phyloP scores from a whole-genome alignment of 148 eudicot species.

The Cornus controversa region DNA sequence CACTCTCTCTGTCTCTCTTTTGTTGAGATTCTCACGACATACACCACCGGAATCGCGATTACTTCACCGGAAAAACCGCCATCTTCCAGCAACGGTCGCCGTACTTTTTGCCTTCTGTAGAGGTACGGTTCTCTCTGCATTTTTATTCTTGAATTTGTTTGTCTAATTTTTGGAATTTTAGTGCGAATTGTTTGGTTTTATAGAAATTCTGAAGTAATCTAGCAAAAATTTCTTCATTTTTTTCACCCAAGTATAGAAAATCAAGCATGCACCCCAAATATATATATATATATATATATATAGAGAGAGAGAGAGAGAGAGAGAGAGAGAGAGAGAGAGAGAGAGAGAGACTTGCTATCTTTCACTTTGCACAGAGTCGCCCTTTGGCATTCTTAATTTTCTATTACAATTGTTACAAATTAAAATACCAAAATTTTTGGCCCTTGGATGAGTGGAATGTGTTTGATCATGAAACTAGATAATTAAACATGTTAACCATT shows the following conservation, averaged over 20 bases:
- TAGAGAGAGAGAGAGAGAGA: no score
- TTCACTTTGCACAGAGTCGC: no score
- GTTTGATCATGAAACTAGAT: no score
- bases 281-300: no score
- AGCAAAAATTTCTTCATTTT: no score
- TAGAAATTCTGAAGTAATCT: not conserved
- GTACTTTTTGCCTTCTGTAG: not conserved
- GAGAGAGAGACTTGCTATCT: no score
- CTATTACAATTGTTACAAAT: no score
- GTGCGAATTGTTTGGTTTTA: not conserved
- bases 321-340: no score
- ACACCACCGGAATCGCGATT: not conserved
- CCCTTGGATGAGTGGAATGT: no score
- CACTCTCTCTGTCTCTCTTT: not conserved
- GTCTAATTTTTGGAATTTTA: not conserved
- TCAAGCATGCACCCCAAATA: not conserved
- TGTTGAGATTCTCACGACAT: not conserved
- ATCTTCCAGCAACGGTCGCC: not conserved
- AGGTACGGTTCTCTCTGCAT: slow-evolving; percentile 4
- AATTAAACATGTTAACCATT: not conserved
- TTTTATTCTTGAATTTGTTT: not conserved
- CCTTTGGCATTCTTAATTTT: no score
- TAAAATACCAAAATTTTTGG: no score
- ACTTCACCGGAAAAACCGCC: not conserved
- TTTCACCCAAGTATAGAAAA: not conserved